Percentiles rank a stretch among this genome's conserved stretches.
phyloP scores from a whole-genome alignment of 164 flowering plant species.

The Cinnamomum micranthum region DNA sequence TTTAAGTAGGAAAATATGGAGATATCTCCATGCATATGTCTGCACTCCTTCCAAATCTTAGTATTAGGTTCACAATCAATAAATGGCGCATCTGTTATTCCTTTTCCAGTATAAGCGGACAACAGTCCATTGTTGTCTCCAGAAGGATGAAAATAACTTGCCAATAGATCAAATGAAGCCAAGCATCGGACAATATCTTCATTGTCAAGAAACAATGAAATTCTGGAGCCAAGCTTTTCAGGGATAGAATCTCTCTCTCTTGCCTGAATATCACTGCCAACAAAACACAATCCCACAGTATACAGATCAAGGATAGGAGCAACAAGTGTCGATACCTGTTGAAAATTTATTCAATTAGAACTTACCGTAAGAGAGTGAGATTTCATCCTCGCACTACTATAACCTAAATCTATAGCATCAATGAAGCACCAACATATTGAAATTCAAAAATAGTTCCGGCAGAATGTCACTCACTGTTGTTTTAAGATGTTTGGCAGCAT shows the following conservation, averaged over 20 bases:
- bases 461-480: constrained; percentile 24
- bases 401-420: neutral
- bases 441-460: constrained; percentile 38
- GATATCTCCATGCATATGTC: constrained; percentile 19
- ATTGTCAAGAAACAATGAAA: constrained; percentile 23
- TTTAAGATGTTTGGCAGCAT: constrained; percentile 34
- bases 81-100: constrained; percentile 7
- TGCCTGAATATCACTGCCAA: constrained; percentile 17
- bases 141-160: constrained; percentile 23
- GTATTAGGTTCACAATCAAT: constrained; percentile 6
- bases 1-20: constrained; percentile 35
- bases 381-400: neutral
- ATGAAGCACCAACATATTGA: neutral
- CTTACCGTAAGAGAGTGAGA: neutral
- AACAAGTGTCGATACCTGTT: constrained; percentile 36
- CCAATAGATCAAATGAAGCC: constrained; percentile 23
- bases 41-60: constrained; percentile 15
- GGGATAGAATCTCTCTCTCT: constrained; percentile 7
- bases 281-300: constrained; percentile 43
- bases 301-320: constrained; percentile 49
- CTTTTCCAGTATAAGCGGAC: neutral
- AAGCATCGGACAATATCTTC: constrained; percentile 29
- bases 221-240: constrained; percentile 11
- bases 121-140: constrained; percentile 11
- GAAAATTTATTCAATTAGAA: neutral